Conservation (phyloP, 129 eudicot genomes). For the Sambucus nigra region DNA sequence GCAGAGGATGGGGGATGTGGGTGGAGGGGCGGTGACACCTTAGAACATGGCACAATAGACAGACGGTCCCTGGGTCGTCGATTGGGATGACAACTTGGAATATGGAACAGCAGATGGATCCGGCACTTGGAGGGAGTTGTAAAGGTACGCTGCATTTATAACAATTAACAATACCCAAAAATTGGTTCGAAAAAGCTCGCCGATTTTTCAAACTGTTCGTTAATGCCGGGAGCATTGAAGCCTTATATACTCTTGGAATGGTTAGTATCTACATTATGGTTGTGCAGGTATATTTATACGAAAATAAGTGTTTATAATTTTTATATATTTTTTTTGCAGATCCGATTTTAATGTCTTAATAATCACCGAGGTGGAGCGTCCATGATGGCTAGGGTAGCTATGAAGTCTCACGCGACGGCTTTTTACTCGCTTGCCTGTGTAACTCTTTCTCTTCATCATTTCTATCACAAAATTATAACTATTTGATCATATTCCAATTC, state of each 20-base stretch:
- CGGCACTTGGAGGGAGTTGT: too few species aligned
- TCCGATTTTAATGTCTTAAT: slow-evolving; percentile 50
- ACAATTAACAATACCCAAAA: too few species aligned
- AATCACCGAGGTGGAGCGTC: slow-evolving; percentile 36
- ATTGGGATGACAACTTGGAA: too few species aligned
- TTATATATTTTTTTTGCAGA: slow-evolving; percentile 18
- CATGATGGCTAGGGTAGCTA: slow-evolving; percentile 53
- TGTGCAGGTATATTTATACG: background rate
- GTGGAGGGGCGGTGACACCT: too few species aligned
- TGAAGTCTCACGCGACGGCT: slow-evolving; percentile 39
- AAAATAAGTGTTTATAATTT: background rate
- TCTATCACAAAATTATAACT: too few species aligned
- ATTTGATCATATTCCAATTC: too few species aligned
- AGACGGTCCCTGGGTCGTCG: too few species aligned
- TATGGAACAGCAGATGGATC: too few species aligned
- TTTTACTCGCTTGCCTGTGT: slow-evolving; percentile 55
- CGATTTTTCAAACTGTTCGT: slow-evolving; percentile 29
- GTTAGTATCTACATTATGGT: slow-evolving; percentile 7
- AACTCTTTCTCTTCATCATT: too few species aligned
- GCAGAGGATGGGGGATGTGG: too few species aligned
- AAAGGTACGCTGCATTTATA: too few species aligned
- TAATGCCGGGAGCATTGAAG: slow-evolving; percentile 34
- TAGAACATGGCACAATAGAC: too few species aligned
- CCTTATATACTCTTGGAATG: slow-evolving; percentile 43
- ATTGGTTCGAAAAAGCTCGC: slow-evolving; percentile 38